Percentiles rank a stretch among this genome's conserved stretches.
Conservation (phyloP, 2,329 filamentous ascomycete genomes). For the Colletotrichum tanaceti region DNA sequence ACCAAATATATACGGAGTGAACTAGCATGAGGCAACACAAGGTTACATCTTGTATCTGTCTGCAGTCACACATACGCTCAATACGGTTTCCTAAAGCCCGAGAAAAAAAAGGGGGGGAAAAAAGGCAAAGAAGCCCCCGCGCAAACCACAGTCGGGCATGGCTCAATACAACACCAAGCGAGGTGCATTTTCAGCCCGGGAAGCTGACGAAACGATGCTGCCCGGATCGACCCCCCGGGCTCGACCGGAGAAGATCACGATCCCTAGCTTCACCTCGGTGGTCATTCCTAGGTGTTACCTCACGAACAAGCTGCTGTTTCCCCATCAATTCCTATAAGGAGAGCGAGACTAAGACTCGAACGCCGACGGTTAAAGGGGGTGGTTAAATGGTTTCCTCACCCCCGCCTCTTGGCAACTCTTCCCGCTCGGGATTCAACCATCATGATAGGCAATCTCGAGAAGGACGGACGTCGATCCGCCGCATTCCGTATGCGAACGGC, state of each 20-base stretch:
- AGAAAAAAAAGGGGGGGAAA: too few species aligned
- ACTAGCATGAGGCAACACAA: too few species aligned
- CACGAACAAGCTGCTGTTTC: neutral
- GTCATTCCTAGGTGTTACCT: neutral
- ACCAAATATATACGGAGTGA: too few species aligned
- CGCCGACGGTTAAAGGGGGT: slow-evolving; percentile 15
- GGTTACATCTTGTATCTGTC: too few species aligned
- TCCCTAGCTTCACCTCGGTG: neutral
- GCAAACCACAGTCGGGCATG: too few species aligned
- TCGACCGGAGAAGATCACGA: neutral
- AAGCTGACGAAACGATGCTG: neutral
- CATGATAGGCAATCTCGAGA: slow-evolving; percentile 6
- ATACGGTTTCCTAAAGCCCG: too few species aligned
- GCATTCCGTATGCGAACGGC: neutral
- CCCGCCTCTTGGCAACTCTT: slow-evolving; percentile 5
- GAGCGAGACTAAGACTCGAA: slow-evolving; percentile 5
- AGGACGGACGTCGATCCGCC: slow-evolving; percentile 24
- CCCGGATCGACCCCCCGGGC: neutral
- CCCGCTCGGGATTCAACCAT: neutral
- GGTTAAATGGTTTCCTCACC: neutral
- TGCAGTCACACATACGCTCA: too few species aligned
- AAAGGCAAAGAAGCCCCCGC: too few species aligned
- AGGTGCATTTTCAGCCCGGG: neutral
- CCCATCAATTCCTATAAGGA: slow-evolving; percentile 6
- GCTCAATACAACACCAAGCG: neutral